Percentiles rank a stretch among this genome's conserved stretches.
These are phyloP conservation scores for Cruciata laevipes DNA, from an alignment of 257 asterid species.

Conservation along the genomic window DNA sequence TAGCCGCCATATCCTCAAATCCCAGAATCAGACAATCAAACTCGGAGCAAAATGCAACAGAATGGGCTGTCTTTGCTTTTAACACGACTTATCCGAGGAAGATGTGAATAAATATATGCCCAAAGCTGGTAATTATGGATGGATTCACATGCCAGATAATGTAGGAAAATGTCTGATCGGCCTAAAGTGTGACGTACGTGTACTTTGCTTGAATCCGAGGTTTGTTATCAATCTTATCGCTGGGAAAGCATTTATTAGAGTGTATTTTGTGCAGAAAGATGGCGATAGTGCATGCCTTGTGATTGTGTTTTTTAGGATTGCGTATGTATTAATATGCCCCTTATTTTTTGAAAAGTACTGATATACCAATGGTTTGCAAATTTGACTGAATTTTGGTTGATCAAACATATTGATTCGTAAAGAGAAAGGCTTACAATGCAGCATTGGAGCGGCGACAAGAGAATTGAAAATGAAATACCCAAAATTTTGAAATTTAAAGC, in stretches of 20 bases:
- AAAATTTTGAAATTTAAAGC: too few relatives aligned
- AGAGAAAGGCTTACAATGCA: too few relatives aligned
- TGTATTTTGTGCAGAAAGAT: neutral
- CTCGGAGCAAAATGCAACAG: neutral
- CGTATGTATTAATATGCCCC: too few relatives aligned
- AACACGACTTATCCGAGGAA: neutral
- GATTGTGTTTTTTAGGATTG: neutral
- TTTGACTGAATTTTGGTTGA: too few relatives aligned
- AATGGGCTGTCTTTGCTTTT: neutral
- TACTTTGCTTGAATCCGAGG: neutral
- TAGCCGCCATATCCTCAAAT: constrained; percentile 46
- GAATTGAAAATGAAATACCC: too few relatives aligned
- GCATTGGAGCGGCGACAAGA: too few relatives aligned
- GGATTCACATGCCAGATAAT: neutral
- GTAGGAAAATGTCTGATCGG: neutral
- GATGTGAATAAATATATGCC: neutral
- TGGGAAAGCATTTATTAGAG: neutral
- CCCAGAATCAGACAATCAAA: neutral
- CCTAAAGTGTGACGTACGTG: neutral
- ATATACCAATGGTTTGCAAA: too few relatives aligned
- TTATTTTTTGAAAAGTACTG: too few relatives aligned
- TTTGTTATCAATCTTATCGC: neutral
- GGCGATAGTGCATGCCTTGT: neutral
- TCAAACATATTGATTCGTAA: too few relatives aligned
- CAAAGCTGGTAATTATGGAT: neutral